Percentiles rank a stretch among this genome's conserved stretches.
Conservation (phyloP, 2,329 filamentous ascomycete species). For the Akanthomyces uredinophilus region DNA sequence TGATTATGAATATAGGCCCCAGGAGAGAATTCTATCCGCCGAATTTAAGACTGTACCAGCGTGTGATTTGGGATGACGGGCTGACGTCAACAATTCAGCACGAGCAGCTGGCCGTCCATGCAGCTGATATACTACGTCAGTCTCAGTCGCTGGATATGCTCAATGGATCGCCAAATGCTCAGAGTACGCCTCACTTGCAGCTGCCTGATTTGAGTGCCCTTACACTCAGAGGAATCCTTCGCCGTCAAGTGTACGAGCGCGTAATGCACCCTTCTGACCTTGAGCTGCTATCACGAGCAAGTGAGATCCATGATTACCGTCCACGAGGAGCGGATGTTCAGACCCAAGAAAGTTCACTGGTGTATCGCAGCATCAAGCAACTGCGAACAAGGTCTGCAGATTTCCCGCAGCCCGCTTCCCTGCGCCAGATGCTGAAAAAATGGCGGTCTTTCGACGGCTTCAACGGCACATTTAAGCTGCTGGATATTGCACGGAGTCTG, state of each 20-base stretch:
- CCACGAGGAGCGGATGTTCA: neutral
- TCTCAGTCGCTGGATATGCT: conserved; percentile 26
- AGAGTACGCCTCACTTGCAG: neutral
- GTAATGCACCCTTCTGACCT: conserved; percentile 8
- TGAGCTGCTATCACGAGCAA: neutral
- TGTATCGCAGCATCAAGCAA: neutral
- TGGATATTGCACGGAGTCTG: neutral
- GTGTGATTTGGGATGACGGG: conserved; percentile 26
- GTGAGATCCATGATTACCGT: neutral
- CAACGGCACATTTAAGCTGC: neutral
- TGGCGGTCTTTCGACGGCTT: neutral
- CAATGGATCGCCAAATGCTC: neutral
- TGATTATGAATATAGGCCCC: conserved; percentile 24
- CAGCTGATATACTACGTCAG: conserved; percentile 24
- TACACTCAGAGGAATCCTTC: conserved; percentile 15
- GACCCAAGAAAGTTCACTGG: neutral
- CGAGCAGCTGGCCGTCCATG: conserved; percentile 30
- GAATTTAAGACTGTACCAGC: conserved; percentile 29
- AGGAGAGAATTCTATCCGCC: conserved; percentile 33
- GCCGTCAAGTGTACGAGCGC: conserved; percentile 24
- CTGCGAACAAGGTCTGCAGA: neutral
- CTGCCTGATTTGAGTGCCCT: neutral
- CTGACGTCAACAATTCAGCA: conserved; percentile 33
- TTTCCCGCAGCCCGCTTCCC: neutral
- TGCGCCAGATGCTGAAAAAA: neutral